Percentiles rank a stretch among this genome's conserved stretches.
These are phyloP conservation scores for Funneliformis geosporum DNA, from an alignment of 192 early-diverging fungal species.

Conservation along the genomic window DNA sequence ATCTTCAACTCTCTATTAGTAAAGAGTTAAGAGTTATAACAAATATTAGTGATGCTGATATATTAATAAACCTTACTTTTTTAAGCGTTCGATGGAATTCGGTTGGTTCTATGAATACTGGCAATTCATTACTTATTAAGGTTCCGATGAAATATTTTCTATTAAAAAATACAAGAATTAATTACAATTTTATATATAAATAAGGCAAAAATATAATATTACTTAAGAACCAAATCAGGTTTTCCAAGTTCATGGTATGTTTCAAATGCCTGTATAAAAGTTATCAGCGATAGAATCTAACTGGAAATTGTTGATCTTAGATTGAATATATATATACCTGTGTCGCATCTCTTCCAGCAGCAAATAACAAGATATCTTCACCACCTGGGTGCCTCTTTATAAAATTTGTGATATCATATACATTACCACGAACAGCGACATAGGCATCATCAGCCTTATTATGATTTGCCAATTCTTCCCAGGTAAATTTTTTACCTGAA, in stretches of 20 bases:
- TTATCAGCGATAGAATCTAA: neutral
- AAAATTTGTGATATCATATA: constrained; percentile 57
- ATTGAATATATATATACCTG: constrained; percentile 44
- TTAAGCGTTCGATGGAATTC: constrained; percentile 52
- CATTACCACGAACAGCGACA: constrained; percentile 49
- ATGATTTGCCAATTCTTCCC: constrained; percentile 49
- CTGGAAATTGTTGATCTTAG: neutral
- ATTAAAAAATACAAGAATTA: neutral
- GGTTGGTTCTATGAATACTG: constrained; percentile 51
- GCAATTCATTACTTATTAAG: constrained; percentile 47
- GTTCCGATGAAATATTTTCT: constrained; percentile 51
- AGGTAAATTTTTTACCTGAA: constrained; percentile 38
- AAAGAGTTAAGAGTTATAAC: neutral
- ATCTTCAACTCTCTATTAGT: constrained; percentile 42
- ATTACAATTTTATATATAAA: neutral
- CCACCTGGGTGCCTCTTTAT: constrained; percentile 50
- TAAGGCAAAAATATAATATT: neutral
- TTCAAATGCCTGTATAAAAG: constrained; percentile 41
- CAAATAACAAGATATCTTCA: constrained; percentile 47
- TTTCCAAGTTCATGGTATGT: constrained; percentile 51
- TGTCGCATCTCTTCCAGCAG: constrained; percentile 52
- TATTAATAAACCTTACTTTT: constrained; percentile 11
- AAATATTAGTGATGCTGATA: neutral
- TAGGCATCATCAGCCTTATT: constrained; percentile 42
- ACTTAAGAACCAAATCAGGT: constrained; percentile 46